Base-by-base conservation (phyloP, 2,329 filamentous ascomycete genomes). In the Phyllosticta citribraziliensis region DNA sequence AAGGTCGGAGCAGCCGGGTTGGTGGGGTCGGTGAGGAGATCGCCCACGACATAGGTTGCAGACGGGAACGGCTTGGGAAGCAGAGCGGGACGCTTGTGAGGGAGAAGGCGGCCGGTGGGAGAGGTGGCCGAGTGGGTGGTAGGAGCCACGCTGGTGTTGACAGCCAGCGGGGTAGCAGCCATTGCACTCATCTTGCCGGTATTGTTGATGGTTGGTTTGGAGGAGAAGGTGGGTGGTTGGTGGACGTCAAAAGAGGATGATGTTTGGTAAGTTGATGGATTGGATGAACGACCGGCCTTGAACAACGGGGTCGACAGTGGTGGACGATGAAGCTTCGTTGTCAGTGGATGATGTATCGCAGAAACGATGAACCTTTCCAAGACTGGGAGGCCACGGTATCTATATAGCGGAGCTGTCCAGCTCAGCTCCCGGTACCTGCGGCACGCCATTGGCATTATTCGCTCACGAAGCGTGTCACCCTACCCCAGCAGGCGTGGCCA, bases 161-260 rank as follows among this genome's bases (percentile, higher is more conserved):
- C 51, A 20, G 58, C 33, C 33, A 54, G 22, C 53, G 52, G 52
- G 35, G 58, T 47, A 47, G 33, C 27, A 50, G 59, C 17, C n/a
- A 61, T 35, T 47, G 55, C 59, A 61, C 59, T 61, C 59, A 61
- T 61, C 27, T 57, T 61, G 59, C 14, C 59, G 59, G 54, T 58
- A 30, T 61, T 61, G 54, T 53, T 55, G 40, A 19, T 50, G 30
- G 30, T 25, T 30, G 51, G 40, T 56, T 52, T 14, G 17, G 4
- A 35, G 30, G 20, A 33, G 24, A 24, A 20, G 52, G 52, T 25
- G 40, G 33, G 25, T 25, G 58, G 40, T 51, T 56, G 35, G 35
- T 30, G 53, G 35, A 56, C 53, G 17, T 47, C 40, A 47, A 47
- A 19, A n/a, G 14, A 5, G n/a, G 51, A 8, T 51, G 53, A 52